phyloP scores from a whole-genome alignment of 495 filamentous ascomycete species.

The Pyrenula massariospora region DNA sequence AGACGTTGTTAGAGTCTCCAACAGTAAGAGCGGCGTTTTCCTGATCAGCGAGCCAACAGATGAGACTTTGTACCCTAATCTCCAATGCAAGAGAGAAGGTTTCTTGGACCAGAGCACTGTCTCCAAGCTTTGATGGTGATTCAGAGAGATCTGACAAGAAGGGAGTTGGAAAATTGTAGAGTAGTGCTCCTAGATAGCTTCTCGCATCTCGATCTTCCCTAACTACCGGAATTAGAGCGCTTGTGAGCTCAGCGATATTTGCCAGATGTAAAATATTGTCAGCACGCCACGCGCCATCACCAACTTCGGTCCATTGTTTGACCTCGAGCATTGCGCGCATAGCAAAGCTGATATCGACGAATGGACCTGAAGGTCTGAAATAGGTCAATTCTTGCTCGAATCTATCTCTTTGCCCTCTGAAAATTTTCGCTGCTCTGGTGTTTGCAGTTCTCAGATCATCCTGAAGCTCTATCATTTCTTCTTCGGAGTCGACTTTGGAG shows the following conservation, averaged over 20 bases:
- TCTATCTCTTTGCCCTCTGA: neutral
- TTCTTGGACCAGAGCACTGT: neutral
- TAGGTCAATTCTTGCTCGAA: neutral
- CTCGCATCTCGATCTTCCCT: neutral
- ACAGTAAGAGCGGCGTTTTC: neutral
- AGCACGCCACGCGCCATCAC: neutral
- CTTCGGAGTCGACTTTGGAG: neutral
- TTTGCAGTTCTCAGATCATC: neutral
- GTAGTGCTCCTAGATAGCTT: neutral
- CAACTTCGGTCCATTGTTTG: neutral
- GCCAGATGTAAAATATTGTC: neutral
- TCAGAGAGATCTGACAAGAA: neutral
- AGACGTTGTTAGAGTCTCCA: neutral
- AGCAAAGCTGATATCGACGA: neutral
- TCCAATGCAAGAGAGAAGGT: neutral
- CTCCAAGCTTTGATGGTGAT: neutral
- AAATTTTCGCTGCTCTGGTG: neutral
- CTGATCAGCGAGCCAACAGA: neutral
- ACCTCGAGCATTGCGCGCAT: neutral
- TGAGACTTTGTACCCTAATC: neutral
- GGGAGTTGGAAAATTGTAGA: neutral
- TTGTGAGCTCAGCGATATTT: neutral
- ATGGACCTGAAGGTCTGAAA: neutral
- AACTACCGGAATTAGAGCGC: neutral
- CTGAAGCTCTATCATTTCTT: neutral